phyloP scores from a whole-genome alignment of 1,139 yeast genomes.

The Geotrichum restrictum region DNA sequence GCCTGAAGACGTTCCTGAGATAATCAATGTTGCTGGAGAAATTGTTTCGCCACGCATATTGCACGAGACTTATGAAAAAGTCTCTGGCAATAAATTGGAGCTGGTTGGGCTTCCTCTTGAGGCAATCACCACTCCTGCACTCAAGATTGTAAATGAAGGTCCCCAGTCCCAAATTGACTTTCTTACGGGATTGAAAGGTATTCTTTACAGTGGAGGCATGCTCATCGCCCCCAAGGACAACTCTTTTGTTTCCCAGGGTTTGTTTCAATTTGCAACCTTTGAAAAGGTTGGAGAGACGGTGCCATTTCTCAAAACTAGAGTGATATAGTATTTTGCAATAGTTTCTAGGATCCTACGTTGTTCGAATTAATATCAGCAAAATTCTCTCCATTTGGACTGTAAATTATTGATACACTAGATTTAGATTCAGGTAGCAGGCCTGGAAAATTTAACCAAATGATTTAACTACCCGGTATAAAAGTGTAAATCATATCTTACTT shows the following conservation, averaged over 20 bases:
- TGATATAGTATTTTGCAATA: too few species aligned
- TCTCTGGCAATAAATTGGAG: constrained; percentile 41
- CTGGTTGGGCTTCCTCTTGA: constrained; percentile 21
- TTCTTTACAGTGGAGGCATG: constrained; percentile 1
- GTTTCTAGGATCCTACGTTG: too few species aligned
- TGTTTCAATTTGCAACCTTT: constrained; percentile 11
- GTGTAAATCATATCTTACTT: too few species aligned
- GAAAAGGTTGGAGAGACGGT: constrained; percentile 8
- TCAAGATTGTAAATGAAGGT: constrained; percentile 12
- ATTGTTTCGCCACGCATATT: constrained; percentile 42
- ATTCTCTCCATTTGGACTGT: too few species aligned
- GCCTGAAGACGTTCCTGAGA: constrained; percentile 45
- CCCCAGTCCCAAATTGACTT: neutral
- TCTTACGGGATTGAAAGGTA: constrained; percentile 3
- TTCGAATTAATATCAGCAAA: too few species aligned
- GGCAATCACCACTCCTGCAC: constrained; percentile 9
- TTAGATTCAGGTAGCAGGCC: too few species aligned
- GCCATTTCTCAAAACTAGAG: neutral
- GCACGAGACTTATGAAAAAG: constrained; percentile 44
- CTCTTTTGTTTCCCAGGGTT: constrained; percentile 16
- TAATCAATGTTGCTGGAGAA: constrained; percentile 46
- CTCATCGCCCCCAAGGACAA: neutral
- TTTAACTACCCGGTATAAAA: too few species aligned
- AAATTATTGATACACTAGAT: too few species aligned
- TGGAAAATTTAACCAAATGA: too few species aligned